A percentile compares a stretch with the other conserved stretches of the same genome.
Evolutionary conservation across 2,329 filamentous ascomycete species (phyloP).

Genomic region (Leptographium galeiforme): DNA sequence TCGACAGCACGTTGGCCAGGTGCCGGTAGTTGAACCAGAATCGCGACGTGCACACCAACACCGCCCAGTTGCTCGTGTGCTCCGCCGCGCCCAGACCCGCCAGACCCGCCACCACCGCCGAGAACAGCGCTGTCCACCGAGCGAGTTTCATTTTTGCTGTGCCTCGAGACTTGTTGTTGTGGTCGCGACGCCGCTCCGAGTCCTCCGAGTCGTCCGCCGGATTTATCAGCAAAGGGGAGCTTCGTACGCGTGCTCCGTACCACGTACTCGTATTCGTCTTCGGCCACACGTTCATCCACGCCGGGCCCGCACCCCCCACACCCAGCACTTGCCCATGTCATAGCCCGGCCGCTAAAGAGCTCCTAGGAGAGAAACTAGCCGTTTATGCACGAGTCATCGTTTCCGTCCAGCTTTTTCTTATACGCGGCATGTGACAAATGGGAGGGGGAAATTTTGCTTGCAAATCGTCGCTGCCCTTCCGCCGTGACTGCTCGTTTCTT

Average conservation of each 20-base stretch:
- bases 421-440: not conserved
- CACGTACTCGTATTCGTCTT: no score
- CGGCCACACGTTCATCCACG: no score
- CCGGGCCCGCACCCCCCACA: no score
- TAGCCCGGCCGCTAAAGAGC: no score
- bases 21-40: slow-evolving; percentile 99
- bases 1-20: slow-evolving; percentile 89
- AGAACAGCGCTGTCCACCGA: slow-evolving; percentile 20
- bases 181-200: not conserved
- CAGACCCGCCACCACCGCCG: slow-evolving; percentile 34
- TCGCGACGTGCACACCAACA: slow-evolving; percentile 93
- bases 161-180: not conserved
- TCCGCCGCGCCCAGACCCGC: slow-evolving; percentile 42
- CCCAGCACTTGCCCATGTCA: no score
- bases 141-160: not conserved
- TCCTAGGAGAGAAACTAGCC: not conserved
- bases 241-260: no score
- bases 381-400: not conserved
- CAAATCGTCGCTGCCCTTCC: not conserved
- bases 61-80: slow-evolving; percentile 98
- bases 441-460: slow-evolving; percentile 8
- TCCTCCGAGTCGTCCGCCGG: not conserved
- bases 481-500: not conserved
- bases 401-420: not conserved
- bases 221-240: not conserved